Evolutionary conservation across 2,329 filamentous ascomycete genomes (phyloP), one percentile per base, ranked within the genome.

Genomic region (Penicillium sp.): DNA sequence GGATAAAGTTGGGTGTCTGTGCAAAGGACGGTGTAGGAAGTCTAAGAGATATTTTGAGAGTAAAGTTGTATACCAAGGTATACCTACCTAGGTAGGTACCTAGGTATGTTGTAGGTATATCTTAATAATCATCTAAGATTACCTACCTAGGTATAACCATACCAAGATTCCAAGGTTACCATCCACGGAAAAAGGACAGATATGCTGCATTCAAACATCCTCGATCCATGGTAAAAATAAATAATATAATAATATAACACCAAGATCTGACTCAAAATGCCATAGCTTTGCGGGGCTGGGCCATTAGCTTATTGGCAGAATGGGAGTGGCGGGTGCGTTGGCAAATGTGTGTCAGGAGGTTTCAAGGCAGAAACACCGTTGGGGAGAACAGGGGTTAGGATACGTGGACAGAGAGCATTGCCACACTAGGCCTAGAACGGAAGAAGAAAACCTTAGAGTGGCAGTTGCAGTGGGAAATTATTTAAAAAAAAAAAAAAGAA

Each of bases 281-380:
- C 35, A 42, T 46, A 31, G 37, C 18, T 43, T 42, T 50, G 53
- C 29, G 48, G 53, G 53, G 44, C 46, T 54, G 44, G 50, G 16
- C 22, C 8, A 26, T 37, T n/a, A 31, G 13, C 13, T 42, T 22
- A 50, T 50, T 50, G 47, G 47, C 18, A n/a, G 47, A 50, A 40
- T 50, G 47, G 13, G 13, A 9, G 50, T 35, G 50, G 52, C 37
- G 45, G 35, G 39, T 55, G 53, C n/a, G 53, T 53, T 56, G 53
- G 53, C 53, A 56, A 46, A 53, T 46, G 53, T 52, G 48, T 52
- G 48, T 56, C 53, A 56, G 53, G 49, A 56, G 54, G 54, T 56
- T 53, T 53, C 45, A 43, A 50, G 52, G 52, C 38, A 50, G 37
- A 50, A 34, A 49, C 29, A 20, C 50, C 50, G 50, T 52, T 52